Evolutionary conservation across 2,329 filamentous ascomycete species (phyloP).

Genomic region (Huntiella abstrusa): DNA sequence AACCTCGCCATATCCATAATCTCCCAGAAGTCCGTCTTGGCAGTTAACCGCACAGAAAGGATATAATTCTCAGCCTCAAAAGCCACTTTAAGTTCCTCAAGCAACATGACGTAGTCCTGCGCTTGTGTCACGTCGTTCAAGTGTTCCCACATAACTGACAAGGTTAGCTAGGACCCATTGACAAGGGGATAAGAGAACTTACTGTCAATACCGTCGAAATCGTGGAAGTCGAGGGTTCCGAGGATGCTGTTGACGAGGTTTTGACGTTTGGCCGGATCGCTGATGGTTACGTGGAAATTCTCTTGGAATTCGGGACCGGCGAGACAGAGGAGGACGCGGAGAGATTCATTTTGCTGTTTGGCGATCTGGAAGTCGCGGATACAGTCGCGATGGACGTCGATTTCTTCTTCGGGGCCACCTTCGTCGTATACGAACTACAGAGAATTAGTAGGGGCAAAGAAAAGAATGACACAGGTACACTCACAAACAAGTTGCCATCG

Average conservation of each 20-base stretch:
- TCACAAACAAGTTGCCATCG: no score
- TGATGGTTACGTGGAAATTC: not conserved
- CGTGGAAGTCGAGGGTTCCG: not conserved
- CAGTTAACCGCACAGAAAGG: not conserved
- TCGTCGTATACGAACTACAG: not conserved
- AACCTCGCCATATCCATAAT: not conserved
- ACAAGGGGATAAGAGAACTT: not conserved
- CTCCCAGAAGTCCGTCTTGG: no score
- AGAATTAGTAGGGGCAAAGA: no score
- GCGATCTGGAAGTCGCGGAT: slow-evolving; percentile 1
- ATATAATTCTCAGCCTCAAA: slow-evolving; percentile 3
- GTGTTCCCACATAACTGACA: slow-evolving; percentile 5
- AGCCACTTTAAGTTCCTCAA: not conserved
- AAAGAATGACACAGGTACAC: no score
- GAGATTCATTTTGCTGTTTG: slow-evolving; percentile 1
- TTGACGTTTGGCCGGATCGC: not conserved
- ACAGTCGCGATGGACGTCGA: not conserved
- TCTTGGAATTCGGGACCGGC: slow-evolving; percentile 1
- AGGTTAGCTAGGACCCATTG: not conserved
- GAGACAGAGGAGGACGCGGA: slow-evolving; percentile 3
- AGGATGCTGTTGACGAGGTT: not conserved
- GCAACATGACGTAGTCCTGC: not conserved
- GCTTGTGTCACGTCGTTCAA: not conserved
- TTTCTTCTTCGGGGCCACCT: not conserved
- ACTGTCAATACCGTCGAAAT: slow-evolving; percentile 7